Evolutionary conservation across 2,329 filamentous ascomycete species (phyloP).

Genomic region (Curvularia verruculosa): DNA sequence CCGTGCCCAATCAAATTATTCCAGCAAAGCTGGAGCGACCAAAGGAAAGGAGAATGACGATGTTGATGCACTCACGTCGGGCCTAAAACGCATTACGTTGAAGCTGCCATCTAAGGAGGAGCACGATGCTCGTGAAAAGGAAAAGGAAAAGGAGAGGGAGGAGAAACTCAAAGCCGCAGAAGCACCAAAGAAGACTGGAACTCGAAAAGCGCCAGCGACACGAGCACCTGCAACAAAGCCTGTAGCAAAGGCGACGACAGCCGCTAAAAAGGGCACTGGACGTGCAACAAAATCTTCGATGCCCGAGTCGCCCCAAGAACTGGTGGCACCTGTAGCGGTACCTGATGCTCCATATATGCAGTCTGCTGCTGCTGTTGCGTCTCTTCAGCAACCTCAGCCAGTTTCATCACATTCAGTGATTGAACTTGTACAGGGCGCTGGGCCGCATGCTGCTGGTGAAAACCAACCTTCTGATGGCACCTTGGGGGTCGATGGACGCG

Average conservation of each 20-base stretch:
- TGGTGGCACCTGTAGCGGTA: slow-evolving; percentile 46
- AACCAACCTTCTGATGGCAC: background rate
- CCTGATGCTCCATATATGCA: slow-evolving; percentile 36
- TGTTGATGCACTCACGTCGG: slow-evolving; percentile 59
- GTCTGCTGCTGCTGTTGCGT: slow-evolving; percentile 23
- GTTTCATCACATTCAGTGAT: slow-evolving; percentile 20
- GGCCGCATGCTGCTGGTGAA: background rate
- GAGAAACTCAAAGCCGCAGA: slow-evolving; percentile 47
- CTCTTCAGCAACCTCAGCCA: slow-evolving; percentile 41
- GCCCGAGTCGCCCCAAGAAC: slow-evolving; percentile 32
- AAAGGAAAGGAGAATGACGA: slow-evolving; percentile 42
- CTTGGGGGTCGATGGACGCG: slow-evolving; percentile 20
- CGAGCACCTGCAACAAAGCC: slow-evolving; percentile 26
- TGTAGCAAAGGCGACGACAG: slow-evolving; percentile 21
- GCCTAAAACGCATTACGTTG: slow-evolving; percentile 64
- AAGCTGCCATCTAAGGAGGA: slow-evolving; percentile 65
- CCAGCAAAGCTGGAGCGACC: slow-evolving; percentile 25
- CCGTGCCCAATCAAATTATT: slow-evolving; percentile 49
- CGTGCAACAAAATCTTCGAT: slow-evolving; percentile 35
- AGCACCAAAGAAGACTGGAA: slow-evolving; percentile 41
- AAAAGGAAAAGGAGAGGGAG: slow-evolving; percentile 56
- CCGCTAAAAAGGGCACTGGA: slow-evolving; percentile 34
- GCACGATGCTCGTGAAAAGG: slow-evolving; percentile 59
- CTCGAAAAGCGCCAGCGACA: slow-evolving; percentile 28
- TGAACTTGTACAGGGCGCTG: slow-evolving; percentile 11